Percentiles rank a stretch among this genome's conserved stretches.
Evolutionary conservation across 495 filamentous ascomycete genomes (phyloP).

Genomic region (Poronia punctata): DNA sequence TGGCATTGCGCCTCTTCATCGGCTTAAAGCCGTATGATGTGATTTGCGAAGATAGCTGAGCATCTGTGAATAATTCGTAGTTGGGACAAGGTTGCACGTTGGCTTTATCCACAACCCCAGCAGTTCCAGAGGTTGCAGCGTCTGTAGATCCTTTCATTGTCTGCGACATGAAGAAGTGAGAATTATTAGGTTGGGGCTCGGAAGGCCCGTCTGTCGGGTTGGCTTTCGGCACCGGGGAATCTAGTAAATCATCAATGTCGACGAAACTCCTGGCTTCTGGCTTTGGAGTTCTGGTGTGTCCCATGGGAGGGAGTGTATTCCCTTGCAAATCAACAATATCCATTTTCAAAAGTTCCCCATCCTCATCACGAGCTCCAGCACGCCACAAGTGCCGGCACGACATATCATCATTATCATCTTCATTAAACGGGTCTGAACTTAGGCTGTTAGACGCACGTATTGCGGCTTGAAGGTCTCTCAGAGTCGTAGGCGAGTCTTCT

Average conservation of each 20-base stretch:
- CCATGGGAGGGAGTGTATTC: neutral
- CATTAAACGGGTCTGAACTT: slow-evolving; percentile 32
- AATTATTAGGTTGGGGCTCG: neutral
- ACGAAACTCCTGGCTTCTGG: slow-evolving; percentile 17
- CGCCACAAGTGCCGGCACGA: slow-evolving; percentile 51
- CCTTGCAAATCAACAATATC: slow-evolving; percentile 52
- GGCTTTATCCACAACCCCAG: slow-evolving; percentile 1
- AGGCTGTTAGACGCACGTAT: slow-evolving; percentile 53
- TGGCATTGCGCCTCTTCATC: slow-evolving; percentile 58
- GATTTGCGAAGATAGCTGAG: slow-evolving; percentile 56
- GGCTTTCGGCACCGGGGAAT: slow-evolving; percentile 11
- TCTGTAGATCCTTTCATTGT: slow-evolving; percentile 13
- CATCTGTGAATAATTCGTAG: slow-evolving; percentile 56
- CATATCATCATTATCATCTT: slow-evolving; percentile 23
- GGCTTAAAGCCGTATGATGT: slow-evolving; percentile 67
- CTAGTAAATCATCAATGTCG: slow-evolving; percentile 34
- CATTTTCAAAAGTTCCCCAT: slow-evolving; percentile 53
- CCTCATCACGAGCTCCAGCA: slow-evolving; percentile 56
- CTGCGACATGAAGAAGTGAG: slow-evolving; percentile 8
- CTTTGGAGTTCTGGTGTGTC: neutral
- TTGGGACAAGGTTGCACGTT: slow-evolving; percentile 45
- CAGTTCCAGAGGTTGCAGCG: neutral
- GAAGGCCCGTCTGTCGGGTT: neutral
- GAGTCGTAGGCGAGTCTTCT: slow-evolving; percentile 62
- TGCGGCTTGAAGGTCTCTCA: slow-evolving; percentile 63